Conservation (phyloP, 768 basidiomycete genomes). For the Botryobasidium botryosum region DNA sequence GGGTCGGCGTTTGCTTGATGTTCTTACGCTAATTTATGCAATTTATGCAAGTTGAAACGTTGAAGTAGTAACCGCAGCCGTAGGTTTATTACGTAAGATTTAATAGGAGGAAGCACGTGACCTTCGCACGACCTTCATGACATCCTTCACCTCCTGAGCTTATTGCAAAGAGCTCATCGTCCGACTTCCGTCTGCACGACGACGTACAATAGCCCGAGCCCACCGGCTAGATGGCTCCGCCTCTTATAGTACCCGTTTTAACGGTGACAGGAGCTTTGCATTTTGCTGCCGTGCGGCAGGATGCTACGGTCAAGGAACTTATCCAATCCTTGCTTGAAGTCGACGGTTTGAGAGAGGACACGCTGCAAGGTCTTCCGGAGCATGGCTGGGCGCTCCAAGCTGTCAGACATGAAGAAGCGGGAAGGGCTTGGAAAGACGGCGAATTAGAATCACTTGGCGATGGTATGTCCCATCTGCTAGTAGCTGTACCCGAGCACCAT, state of each 20-base stretch:
- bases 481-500: not conserved
- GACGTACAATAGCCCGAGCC: too few relatives aligned
- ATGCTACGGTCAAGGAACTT: slow-evolving; percentile 43
- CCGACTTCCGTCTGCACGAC: too few relatives aligned
- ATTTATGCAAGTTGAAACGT: too few relatives aligned
- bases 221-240: slow-evolving; percentile 2
- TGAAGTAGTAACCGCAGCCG: too few relatives aligned
- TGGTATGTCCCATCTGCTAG: slow-evolving; percentile 24
- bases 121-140: too few relatives aligned
- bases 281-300: slow-evolving; percentile 38
- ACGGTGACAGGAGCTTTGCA: slow-evolving; percentile 41
- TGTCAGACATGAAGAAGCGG: slow-evolving; percentile 39
- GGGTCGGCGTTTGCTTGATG: too few relatives aligned
- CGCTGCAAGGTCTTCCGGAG: slow-evolving; percentile 29
- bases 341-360: slow-evolving; percentile 34
- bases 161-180: too few relatives aligned
- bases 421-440: slow-evolving; percentile 52
- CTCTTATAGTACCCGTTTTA: slow-evolving; percentile 40
- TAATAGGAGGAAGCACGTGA: too few relatives aligned
- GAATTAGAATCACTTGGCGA: slow-evolving; percentile 49
- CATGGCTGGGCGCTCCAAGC: slow-evolving; percentile 53
- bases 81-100: too few relatives aligned
- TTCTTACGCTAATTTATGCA: too few relatives aligned
- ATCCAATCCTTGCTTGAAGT: slow-evolving; percentile 31
- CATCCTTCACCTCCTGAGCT: too few relatives aligned